Base-by-base conservation (phyloP, 768 basidiomycete genomes). In the Strobilomyces confusus region DNA sequence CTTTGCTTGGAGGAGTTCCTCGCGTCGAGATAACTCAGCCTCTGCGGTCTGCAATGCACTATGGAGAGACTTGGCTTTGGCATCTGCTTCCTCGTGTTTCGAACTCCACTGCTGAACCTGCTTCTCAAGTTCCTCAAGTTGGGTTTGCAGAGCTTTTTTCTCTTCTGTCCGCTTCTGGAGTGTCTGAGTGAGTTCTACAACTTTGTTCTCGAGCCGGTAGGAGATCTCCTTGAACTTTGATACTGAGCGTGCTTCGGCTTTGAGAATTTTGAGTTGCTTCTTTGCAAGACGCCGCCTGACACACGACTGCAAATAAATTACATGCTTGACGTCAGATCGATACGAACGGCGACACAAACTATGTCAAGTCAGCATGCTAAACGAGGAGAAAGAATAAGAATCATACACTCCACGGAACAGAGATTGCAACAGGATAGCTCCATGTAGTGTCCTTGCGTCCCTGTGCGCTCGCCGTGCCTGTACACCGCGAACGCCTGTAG, bases 171-270 rank as follows among this genome's bases (percentile, higher is more conserved):
- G 86, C 64, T 80, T 86, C 71, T 98, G 97, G 13, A 99, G 80
- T 15, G 75, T 84, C 68, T 99, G 97, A 0, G 97, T 98, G 57
- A 99, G 87, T 68, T 98, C 95, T 54, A 99, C 92, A 41, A 99
- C 97, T 74, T 98, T 99, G 79, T 98, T 99, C 75, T 99, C 97
- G 51, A 99, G 79, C 61, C 83, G 85, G 67, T 98, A 98, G 0
- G 95, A 98, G 60, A 95, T 97, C 73, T 97, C 94, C 75, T 97
- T 98, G 83, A 95, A 98, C 68, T 94, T 97, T 60, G 91, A 89
- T 26, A 95, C 95, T 2, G 97, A 98, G 48, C 94, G 92, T 7
- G 97, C 97, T 71, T 99, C 97, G 9, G 86, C 81, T 65, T 81
- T 87, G 58, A 99, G 82, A 11, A 74, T 75, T 62, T 87, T 89